These are phyloP conservation scores for Fusarium globosum DNA, from an alignment of 2,329 filamentous ascomycete species.

Conservation along the genomic window DNA sequence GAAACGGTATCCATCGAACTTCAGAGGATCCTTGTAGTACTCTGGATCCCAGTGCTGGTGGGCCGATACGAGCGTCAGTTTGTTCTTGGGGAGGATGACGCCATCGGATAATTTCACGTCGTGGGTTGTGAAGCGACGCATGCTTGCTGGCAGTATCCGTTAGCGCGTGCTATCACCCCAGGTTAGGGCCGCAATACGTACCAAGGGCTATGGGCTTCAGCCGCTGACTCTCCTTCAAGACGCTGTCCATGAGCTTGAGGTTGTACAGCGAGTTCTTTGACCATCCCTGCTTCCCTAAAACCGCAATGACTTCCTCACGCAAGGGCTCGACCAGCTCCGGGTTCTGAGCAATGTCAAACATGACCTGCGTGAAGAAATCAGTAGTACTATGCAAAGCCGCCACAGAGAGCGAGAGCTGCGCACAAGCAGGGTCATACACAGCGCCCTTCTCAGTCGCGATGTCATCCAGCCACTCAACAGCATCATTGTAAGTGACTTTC, in stretches of 20 bases:
- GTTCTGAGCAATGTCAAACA: neutral
- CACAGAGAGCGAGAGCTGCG: neutral
- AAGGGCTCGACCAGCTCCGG: neutral
- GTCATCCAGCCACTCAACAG: neutral
- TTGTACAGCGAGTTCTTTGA: neutral
- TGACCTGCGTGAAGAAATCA: neutral
- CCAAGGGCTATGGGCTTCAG: neutral
- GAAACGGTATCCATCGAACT: neutral
- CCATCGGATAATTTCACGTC: neutral
- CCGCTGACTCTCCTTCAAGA: neutral
- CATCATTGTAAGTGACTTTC: neutral
- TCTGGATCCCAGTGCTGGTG: neutral
- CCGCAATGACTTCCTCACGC: neutral
- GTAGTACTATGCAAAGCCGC: neutral
- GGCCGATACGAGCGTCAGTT: neutral
- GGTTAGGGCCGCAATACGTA: neutral
- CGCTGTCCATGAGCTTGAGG: neutral
- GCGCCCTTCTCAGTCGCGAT: rapidly evolving
- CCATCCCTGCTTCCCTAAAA: neutral
- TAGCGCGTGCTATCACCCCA: rapidly evolving
- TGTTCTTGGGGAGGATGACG: neutral
- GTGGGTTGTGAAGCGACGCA: neutral
- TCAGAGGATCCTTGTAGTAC: neutral
- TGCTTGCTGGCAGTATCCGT: neutral
- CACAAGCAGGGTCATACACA: neutral